Percentiles rank a stretch among this genome's conserved stretches.
These are phyloP conservation scores for Tolypocladium nubicola DNA, from an alignment of 2,329 filamentous ascomycete genomes.

Conservation along the genomic window DNA sequence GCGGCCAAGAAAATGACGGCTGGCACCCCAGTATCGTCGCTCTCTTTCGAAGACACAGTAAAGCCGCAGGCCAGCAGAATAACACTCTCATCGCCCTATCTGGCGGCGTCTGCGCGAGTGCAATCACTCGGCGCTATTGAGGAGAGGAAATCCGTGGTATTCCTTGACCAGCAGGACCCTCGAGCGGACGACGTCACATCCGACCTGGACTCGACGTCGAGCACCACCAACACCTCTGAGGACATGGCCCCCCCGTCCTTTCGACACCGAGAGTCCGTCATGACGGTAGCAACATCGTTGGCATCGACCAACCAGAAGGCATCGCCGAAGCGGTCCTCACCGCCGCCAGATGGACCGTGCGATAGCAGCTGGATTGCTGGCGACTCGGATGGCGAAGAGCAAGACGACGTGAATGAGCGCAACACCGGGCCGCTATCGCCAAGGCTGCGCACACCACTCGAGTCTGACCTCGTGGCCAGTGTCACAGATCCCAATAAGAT, in stretches of 20 bases:
- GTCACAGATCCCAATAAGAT: not conserved
- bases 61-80: conserved; percentile 6
- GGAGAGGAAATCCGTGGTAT: conserved; percentile 23
- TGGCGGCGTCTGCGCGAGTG: conserved; percentile 17
- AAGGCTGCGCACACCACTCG: conserved; percentile 17
- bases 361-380: conserved; percentile 26
- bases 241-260: conserved; percentile 22
- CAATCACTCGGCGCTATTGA: conserved; percentile 23
- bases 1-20: conserved; percentile 41
- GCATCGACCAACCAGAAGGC: conserved; percentile 16
- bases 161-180: conserved; percentile 14
- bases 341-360: conserved; percentile 8
- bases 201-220: conserved; percentile 21
- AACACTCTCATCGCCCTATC: conserved; percentile 14
- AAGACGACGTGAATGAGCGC: conserved; percentile 6
- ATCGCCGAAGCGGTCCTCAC: conserved; percentile 12
- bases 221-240: conserved; percentile 18
- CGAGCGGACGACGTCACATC: conserved; percentile 14
- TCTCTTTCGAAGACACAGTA: conserved; percentile 19
- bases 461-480: conserved; percentile 5
- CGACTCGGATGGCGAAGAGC: conserved; percentile 22
- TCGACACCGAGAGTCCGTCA: conserved; percentile 21
- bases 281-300: conserved; percentile 25
- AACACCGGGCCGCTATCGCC: conserved; percentile 13
- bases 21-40: conserved; percentile 29